Evolutionary conservation across 202 grass and related monocot species (phyloP), one percentile per base, ranked within the genome.

Genomic region (Schoenoplectus tabernaemontani): DNA sequence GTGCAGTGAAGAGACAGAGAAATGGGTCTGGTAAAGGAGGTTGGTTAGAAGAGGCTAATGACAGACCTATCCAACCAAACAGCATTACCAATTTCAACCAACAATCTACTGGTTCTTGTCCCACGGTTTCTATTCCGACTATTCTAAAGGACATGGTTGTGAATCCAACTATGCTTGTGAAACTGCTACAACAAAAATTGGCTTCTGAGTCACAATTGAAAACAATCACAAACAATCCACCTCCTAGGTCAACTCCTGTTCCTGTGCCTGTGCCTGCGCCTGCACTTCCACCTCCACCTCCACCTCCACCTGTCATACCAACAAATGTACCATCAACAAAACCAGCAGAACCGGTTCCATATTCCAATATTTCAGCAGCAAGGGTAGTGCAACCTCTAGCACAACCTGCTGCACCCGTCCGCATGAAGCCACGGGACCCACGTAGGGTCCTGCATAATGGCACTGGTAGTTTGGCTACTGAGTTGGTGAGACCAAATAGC

Each of bases 351-450:
- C 77, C 59, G 7, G 77, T 80, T 30, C 76, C 33, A 78, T 33
- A 53, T 74, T 74, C 70, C 6, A 74, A 54, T 34, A 47, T 74
- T 34, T 54, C 12, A 0, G 51, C 76, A 15, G 54, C 76, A 78
- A 78, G 76, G 37, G 54, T 78, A 43, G 43, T 78, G 13, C 76
- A 78, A 43, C 37, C 10, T 7, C 54, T 22, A 6, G 34, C 54
- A 60, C 54, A 41, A 41, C 76, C 76, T 59, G 54, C 57, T 80
- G 89, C 78, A 68, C 61, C 75, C 42, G 33, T 97, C 73, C 89
- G 91, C 17, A 94, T 97, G 95, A 97, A 97, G 79, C 89, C 89
- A 34, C 91, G 91, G 72, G 95, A 97, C 85, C 95, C 95, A n/a
- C 88, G 95, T 28, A 83, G 91, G 9, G 44, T 91, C 64, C 87